A percentile compares a stretch with the other conserved stretches of the same genome.
Evolutionary conservation across 106 monocot genomes (phyloP).

Genomic region (Dendrobium officinale): DNA sequence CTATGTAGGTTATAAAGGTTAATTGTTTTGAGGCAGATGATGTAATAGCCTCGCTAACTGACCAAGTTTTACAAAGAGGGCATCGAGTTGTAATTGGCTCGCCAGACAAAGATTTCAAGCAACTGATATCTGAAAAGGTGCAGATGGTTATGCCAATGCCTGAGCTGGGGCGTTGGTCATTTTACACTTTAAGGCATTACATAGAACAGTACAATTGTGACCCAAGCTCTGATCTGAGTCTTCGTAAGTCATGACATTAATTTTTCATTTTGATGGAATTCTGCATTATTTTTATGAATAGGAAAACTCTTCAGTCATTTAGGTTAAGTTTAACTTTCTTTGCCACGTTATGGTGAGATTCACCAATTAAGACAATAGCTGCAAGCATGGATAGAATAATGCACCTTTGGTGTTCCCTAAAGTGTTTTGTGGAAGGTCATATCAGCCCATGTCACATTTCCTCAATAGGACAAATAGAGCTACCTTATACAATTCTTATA

Average conservation of each 20-base stretch:
- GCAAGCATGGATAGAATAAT: not conserved
- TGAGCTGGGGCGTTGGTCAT: constrained; percentile 85
- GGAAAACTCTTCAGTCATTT: not conserved
- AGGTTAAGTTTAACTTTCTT: not conserved
- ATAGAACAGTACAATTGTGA: constrained; percentile 69
- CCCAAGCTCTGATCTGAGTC: constrained; percentile 86
- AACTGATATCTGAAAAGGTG: constrained; percentile 78
- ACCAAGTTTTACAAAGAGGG: constrained; percentile 72
- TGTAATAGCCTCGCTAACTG: constrained; percentile 74
- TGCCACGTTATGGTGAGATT: not conserved
- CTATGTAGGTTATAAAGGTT: constrained; percentile 78
- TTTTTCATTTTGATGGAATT: not conserved
- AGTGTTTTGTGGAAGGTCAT: too few relatives aligned
- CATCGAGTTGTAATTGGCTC: constrained; percentile 80
- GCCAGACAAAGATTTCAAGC: constrained; percentile 99
- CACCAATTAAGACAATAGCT: not conserved
- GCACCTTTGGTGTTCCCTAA: not conserved
- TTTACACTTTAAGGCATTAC: constrained; percentile 85
- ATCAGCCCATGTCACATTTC: too few relatives aligned
- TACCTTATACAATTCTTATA: too few relatives aligned
- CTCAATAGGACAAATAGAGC: too few relatives aligned
- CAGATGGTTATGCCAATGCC: constrained; percentile 94
- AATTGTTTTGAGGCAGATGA: constrained; percentile 95
- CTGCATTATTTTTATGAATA: not conserved
- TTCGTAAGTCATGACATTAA: constrained; percentile 52